phyloP scores from a whole-genome alignment of 1,284 basidiomycete genomes.

The Agaricales sp. region DNA sequence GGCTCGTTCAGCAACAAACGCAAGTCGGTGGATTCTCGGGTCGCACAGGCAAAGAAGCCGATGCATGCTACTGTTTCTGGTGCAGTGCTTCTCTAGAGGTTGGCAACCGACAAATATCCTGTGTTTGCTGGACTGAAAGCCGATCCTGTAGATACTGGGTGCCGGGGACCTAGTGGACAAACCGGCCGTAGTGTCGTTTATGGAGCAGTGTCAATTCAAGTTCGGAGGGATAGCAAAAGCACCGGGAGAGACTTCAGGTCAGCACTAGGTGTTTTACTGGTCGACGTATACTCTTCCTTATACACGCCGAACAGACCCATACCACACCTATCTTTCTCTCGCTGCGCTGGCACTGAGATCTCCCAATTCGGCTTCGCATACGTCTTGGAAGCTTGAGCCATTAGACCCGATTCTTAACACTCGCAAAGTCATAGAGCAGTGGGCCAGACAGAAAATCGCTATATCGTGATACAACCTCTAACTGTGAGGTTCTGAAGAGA shows the following conservation, averaged over 20 bases:
- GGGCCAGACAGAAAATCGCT: slow-evolving; percentile 46
- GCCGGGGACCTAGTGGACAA: slow-evolving; percentile 45
- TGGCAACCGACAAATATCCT: slow-evolving; percentile 14
- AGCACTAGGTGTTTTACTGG: slow-evolving; percentile 14
- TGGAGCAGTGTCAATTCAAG: slow-evolving; percentile 71
- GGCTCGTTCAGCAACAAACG: slow-evolving; percentile 69
- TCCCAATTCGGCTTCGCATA: neutral
- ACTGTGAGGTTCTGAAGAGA: too few relatives aligned
- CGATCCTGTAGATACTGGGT: slow-evolving; percentile 47
- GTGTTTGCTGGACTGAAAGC: slow-evolving; percentile 1
- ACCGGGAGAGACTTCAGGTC: slow-evolving; percentile 69
- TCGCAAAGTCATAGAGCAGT: slow-evolving; percentile 45
- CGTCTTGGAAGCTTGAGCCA: slow-evolving; percentile 44
- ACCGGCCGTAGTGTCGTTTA: slow-evolving; percentile 46
- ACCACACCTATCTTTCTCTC: slow-evolving; percentile 83
- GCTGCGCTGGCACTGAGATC: slow-evolving; percentile 51
- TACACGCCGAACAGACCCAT: slow-evolving; percentile 51
- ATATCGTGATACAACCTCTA: slow-evolving; percentile 6
- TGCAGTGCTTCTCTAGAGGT: slow-evolving; percentile 74
- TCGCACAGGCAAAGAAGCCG: slow-evolving; percentile 75
- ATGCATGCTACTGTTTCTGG: slow-evolving; percentile 96
- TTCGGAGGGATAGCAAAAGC: slow-evolving; percentile 82
- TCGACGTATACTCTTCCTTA: neutral
- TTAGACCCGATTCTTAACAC: slow-evolving; percentile 69
- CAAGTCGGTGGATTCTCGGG: slow-evolving; percentile 72